These are phyloP conservation scores for Aspergillus pseudoglaucus DNA, from an alignment of 2,329 filamentous ascomycete species.

Conservation along the genomic window DNA sequence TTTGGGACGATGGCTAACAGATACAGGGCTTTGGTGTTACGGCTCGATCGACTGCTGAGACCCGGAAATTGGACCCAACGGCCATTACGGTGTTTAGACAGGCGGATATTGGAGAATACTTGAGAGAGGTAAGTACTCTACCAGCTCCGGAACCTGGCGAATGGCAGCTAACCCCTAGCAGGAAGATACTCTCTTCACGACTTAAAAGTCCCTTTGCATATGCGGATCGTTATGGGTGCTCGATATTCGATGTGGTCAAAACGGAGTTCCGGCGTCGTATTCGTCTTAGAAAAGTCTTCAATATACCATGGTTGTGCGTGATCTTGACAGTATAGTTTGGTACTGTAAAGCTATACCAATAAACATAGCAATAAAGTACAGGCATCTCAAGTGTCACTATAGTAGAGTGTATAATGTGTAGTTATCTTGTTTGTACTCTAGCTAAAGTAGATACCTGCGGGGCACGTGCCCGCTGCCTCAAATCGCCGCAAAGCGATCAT, in stretches of 20 bases:
- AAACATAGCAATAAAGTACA: neutral
- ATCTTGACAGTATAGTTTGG: too few relatives aligned
- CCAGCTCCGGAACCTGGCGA: neutral
- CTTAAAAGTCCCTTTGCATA: conserved; percentile 25
- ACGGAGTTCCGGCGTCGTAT: conserved; percentile 24
- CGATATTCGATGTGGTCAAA: conserved; percentile 5
- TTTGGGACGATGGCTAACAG: too few relatives aligned
- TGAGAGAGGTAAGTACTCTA: conserved; percentile 58
- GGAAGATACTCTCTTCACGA: conserved; percentile 59
- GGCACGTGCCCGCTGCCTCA: neutral
- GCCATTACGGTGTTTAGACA: conserved; percentile 85
- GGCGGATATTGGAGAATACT: conserved; percentile 88
- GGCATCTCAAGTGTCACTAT: neutral
- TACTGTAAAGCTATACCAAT: too few relatives aligned
- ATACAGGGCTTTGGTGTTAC: conserved; percentile 79
- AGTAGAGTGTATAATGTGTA: neutral
- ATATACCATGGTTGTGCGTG: neutral
- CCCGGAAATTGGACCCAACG: conserved; percentile 79
- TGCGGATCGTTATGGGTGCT: conserved; percentile 15
- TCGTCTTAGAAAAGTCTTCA: conserved; percentile 4
- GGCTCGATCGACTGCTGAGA: conserved; percentile 77
- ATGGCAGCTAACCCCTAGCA: conserved; percentile 11
- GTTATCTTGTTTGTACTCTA: neutral
- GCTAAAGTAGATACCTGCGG: neutral
- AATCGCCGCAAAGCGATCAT: neutral